Evolutionary conservation across 148 eudicot species (phyloP), one percentile per base, ranked within the genome.

Genomic region (Rhododendron simsii): DNA sequence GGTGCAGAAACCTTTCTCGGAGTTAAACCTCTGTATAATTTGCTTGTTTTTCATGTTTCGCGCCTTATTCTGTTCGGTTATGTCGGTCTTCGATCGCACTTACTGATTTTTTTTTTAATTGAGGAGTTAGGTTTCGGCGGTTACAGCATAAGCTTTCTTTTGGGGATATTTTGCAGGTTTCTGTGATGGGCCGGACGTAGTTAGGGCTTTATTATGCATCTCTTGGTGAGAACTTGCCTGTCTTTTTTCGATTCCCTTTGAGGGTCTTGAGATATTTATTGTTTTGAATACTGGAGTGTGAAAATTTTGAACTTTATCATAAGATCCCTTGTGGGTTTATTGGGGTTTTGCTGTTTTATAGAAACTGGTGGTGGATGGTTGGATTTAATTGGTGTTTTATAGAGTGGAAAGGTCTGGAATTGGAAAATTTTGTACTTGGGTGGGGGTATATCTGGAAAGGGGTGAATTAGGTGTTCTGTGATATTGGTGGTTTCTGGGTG

Each of bases 91-190:
- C 39, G 16, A 20, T 85, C 81, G 65, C 74, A 71, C 85, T 63
- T 47, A 59, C 35, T 75, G 78, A 76, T 84, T 26, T 69, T 84
- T 26, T 69, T 12, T 69, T 26, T 14, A 26, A 44, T 15, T 78
- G 82, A 55, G 74, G 48, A 84, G 37, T 86, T 75, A 5, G 61
- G 78, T 51, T 41, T 84, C 80, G 83, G 73, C 84, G 23, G 26
- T 59, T 53, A 41, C 33, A 47, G 33, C 63, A 44, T 87, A 82
- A 55, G 87, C 87, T 81, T 81, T 87, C 63, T 75, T 18, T 65
- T 26, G 33, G 26, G 26, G 12, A 41, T n/a, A 65, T 65, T 26
- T 65, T 65, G 26, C 16, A 69, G 75, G 18, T 28, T 73, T 73
- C 77, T 73, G 44, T 33, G 48, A 2, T 74, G 79, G 78, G 79